A percentile compares a stretch with the other conserved stretches of the same genome.
phyloP scores from a whole-genome alignment of 768 basidiomycete species.

The Xerocomellus intermedius region DNA sequence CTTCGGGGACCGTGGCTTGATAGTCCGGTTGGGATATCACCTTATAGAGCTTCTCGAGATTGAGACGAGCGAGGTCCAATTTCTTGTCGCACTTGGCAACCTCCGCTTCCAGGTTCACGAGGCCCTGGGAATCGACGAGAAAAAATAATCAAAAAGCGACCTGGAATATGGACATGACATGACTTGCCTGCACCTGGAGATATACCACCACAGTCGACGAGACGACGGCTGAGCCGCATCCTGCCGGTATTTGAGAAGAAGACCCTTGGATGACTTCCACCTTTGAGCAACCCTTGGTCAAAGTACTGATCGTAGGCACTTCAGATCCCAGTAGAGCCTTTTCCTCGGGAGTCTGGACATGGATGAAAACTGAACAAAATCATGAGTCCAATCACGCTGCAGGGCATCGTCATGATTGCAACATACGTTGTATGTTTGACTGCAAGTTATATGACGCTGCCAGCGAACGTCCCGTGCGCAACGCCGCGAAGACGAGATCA shows the following conservation, averaged over 20 bases:
- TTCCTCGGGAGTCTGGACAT: conserved; percentile 61
- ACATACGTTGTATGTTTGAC: conserved; percentile 52
- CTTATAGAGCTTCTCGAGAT: conserved; percentile 76
- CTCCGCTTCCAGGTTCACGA: conserved; percentile 86
- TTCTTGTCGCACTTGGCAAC: conserved; percentile 91
- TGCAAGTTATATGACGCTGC: conserved; percentile 87
- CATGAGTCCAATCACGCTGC: neutral
- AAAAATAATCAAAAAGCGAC: neutral
- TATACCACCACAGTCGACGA: conserved; percentile 73
- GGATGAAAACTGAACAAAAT: conserved; percentile 59
- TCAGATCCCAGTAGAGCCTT: conserved; percentile 71
- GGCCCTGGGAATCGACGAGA: conserved; percentile 54
- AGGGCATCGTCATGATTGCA: neutral
- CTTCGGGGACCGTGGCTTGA: conserved; percentile 72
- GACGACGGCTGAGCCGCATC: conserved; percentile 84
- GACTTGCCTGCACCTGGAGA: conserved; percentile 87
- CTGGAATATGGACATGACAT: conserved; percentile 26
- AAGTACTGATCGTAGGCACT: conserved; percentile 66
- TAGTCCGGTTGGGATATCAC: conserved; percentile 74
- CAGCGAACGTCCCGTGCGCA: conserved; percentile 51
- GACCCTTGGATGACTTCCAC: conserved; percentile 63
- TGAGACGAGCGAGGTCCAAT: conserved; percentile 64
- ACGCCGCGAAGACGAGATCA: conserved; percentile 76
- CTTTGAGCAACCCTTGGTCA: conserved; percentile 87
- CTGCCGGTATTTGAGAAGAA: conserved; percentile 60